Evolutionary conservation across 140 eudicot species (phyloP).

Genomic region (Ambrosia hybrid): DNA sequence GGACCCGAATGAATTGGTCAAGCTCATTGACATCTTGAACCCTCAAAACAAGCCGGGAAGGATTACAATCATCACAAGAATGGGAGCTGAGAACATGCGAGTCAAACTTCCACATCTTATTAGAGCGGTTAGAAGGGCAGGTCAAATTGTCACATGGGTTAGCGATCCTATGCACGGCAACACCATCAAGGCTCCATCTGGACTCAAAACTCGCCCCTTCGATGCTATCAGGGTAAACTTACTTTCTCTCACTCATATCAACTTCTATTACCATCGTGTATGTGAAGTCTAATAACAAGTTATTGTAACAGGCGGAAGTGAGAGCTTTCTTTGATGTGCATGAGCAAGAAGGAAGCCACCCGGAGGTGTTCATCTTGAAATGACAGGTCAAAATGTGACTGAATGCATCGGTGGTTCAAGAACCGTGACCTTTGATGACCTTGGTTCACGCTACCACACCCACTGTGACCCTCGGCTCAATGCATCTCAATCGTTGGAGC

Average conservation of each 20-base stretch:
- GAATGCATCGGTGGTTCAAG: conserved; percentile 20
- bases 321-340: conserved; percentile 22
- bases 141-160: conserved; percentile 16
- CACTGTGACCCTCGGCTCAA: conserved; percentile 20
- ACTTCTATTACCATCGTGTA: not conserved
- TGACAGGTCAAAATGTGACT: conserved; percentile 20
- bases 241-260: not conserved
- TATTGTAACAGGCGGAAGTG: conserved; percentile 14
- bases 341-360: conserved; percentile 23
- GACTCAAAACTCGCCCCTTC: conserved; percentile 21
- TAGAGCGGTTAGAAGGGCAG: conserved; percentile 15
- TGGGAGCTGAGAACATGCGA: conserved; percentile 21
- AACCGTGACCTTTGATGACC: conserved; percentile 21
- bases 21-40: conserved; percentile 20
- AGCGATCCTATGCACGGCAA: conserved; percentile 17
- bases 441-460: conserved; percentile 20
- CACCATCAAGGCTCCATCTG: conserved; percentile 23
- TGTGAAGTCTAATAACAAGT: conserved; percentile 3
- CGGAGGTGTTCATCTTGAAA: conserved; percentile 21
- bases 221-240: conserved; percentile 14
- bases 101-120: conserved; percentile 20
- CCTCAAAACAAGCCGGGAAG: conserved; percentile 20
- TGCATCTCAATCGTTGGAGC: conserved; percentile 39
- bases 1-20: conserved; percentile 20
- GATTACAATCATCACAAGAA: conserved; percentile 19